Evolutionary conservation across 257 asterid genomes (phyloP), one percentile per base, ranked within the genome.

Genomic region (Scutellaria galericulata): DNA sequence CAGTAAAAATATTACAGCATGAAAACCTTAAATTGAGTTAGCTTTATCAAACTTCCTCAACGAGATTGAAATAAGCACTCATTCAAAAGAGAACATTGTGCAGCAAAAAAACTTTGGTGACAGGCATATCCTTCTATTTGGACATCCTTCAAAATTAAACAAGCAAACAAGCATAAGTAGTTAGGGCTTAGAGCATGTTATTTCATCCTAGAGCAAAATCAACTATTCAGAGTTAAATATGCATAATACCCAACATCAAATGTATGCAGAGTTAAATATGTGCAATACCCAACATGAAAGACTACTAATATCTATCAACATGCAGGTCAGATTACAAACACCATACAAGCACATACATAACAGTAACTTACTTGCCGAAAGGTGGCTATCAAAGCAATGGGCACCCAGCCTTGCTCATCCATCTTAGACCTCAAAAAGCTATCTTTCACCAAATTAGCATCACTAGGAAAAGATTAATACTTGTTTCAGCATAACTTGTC

Each of bases 331-430:
- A 13, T n/a, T 10, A 63, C 11, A 68, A 14, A 50, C 59, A 52
- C 6, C 20, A 40, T 24, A 20, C n/a, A 50, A 56, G 20, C 14
- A 46, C 20, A 42, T 31, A 73, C 20, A 11, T 46, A 67, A 20
- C 7, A 42, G 52, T 37, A 46, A 75, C 98, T 90, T 92, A 92
- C 98, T 73, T 95, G 84, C 8, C 83, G 97, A 71, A 92, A 92
- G 75, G 77, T 65, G 59, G 98, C 96, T 47, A 92, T 82, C 73
- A 88, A 66, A 42, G 79, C 40, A 58, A 90, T 64, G 7, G 95
- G 85, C 74, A 92, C 98, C 98, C 98, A 92, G 39, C 98, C 97
- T 35, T 88, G 80, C 4, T 78, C 89, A 75, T 92, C 96, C 97
- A 92, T 92, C 10, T 83, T 83, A 50, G 84, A 66, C 85, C 86